A percentile compares a stretch with the other conserved stretches of the same genome.
phyloP scores from a whole-genome alignment of 31 red algal genomes.

The Porphyra umbilicalis region DNA sequence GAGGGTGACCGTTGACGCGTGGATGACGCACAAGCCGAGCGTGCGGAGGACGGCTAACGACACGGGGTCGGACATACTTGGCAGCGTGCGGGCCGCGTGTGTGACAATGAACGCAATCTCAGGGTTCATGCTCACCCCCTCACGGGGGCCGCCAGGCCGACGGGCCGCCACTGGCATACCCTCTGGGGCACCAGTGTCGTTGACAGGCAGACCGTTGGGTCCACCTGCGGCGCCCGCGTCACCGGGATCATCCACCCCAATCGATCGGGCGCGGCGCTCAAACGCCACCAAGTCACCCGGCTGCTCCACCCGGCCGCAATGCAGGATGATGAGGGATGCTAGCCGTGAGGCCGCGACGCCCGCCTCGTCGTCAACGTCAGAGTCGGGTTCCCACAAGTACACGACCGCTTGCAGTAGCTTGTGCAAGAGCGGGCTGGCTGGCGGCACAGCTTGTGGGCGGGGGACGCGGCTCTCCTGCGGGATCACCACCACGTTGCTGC shows the following conservation, averaged over 20 bases:
- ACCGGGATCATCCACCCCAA: not conserved
- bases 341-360: not conserved
- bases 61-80: not conserved
- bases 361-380: not conserved
- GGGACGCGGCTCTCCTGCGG: no score
- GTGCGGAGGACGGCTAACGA: conserved; percentile 6
- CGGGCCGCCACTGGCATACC: conserved; percentile 2
- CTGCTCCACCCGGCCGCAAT: not conserved
- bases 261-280: not conserved
- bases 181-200: no score
- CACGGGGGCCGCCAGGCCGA: not conserved
- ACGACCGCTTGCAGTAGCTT: not conserved
- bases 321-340: not conserved
- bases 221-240: conserved; percentile 10
- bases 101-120: conserved; percentile 5
- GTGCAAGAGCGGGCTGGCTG: not conserved
- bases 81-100: conserved; percentile 5
- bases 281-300: not conserved
- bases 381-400: not conserved
- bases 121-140: conserved; percentile 13
- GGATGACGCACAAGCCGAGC: conserved; percentile 6
- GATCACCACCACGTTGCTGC: not conserved
- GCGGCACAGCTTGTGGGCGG: no score
- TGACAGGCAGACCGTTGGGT: no score
- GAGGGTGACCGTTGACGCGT: not conserved